Evolutionary conservation across 805 yeast genomes (phyloP).

Genomic region (Spathaspora hagerdaliae): DNA sequence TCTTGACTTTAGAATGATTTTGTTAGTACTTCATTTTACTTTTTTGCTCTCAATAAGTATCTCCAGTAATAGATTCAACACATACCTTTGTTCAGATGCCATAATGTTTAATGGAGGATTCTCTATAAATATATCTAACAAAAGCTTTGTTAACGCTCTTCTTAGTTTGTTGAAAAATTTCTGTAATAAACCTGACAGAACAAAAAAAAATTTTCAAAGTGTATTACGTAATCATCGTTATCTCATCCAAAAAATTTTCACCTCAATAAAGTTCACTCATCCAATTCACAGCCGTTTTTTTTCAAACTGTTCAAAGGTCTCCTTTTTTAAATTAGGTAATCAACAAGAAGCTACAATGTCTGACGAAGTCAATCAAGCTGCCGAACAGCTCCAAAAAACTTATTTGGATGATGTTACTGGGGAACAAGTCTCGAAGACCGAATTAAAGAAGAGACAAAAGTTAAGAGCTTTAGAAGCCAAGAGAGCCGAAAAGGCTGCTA

Average conservation of each 20-base stretch:
- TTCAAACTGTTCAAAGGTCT: too few relatives aligned
- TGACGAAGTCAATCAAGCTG: slow-evolving; percentile 53
- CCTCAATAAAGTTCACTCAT: too few relatives aligned
- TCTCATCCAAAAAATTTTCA: too few relatives aligned
- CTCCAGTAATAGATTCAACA: background rate
- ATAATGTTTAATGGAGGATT: background rate
- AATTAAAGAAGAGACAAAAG: slow-evolving; percentile 94
- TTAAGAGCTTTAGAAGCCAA: slow-evolving; percentile 79
- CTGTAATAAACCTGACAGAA: too few relatives aligned
- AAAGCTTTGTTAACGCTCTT: too few relatives aligned
- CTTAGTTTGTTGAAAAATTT: too few relatives aligned
- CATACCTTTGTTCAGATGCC: slow-evolving; percentile 2
- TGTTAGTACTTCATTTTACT: background rate
- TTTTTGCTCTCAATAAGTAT: background rate
- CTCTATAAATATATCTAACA: too few relatives aligned
- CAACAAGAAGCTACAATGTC: slow-evolving; percentile 20
- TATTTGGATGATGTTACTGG: slow-evolving; percentile 93
- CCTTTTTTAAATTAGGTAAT: too few relatives aligned
- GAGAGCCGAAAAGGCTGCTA: slow-evolving; percentile 87
- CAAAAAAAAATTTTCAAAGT: too few relatives aligned
- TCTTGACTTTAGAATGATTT: background rate
- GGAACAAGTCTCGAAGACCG: slow-evolving; percentile 93
- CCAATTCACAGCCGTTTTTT: too few relatives aligned
- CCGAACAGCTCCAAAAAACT: slow-evolving; percentile 74
- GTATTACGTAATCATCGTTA: too few relatives aligned